Evolutionary conservation across 495 filamentous ascomycete genomes (phyloP), one percentile per base, ranked within the genome.

Genomic region (Aspergillus sparsus): DNA sequence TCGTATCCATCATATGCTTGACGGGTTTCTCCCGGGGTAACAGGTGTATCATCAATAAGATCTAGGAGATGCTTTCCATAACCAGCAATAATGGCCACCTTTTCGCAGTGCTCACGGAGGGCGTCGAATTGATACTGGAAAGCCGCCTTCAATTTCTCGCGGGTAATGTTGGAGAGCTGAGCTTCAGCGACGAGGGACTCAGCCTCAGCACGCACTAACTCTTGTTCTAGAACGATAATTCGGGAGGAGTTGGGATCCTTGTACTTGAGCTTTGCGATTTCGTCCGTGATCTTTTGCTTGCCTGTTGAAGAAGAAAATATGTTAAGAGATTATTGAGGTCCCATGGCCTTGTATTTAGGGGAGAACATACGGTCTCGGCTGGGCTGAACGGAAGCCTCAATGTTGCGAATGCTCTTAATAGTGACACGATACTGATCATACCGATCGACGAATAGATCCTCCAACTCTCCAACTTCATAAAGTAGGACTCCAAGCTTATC

Each of bases 391-490:
- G 92, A 97, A 51, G 93, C 92, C 74, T 98, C 94, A 62, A 98
- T 98, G 75, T 98, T 98, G 63, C 94, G 87, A 69, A 98, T 96
- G 76, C 92, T 95, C 88, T 98, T 98, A 73, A 98, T 94, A 41
- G 94, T 98, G 57, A 98, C 91, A 73, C 94, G 91, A 78, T 98
- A 98, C 76, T 98, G 94, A 73, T 98, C 94, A 74, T 98, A 98
- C 60, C 93, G 89, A 78, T 98, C 94, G 70, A 98, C 92, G 67
- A 92, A 97, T 64, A 97, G 88, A 68, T 98, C 94, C 76, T 98
- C 94, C 49, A 98, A 87, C 78, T 98, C 95, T 70, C 93, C 94
- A 67, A 98, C 93, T 74, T 98, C 94, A 80, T 98, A 98, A 68
- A 97, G 89, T 65, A 98, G 77, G 50, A 98, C 94, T 66, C 94